Evolutionary conservation across 2,329 filamentous ascomycete genomes (phyloP), one percentile per base, ranked within the genome.

Genomic region (Davidsoniella eucalypti): DNA sequence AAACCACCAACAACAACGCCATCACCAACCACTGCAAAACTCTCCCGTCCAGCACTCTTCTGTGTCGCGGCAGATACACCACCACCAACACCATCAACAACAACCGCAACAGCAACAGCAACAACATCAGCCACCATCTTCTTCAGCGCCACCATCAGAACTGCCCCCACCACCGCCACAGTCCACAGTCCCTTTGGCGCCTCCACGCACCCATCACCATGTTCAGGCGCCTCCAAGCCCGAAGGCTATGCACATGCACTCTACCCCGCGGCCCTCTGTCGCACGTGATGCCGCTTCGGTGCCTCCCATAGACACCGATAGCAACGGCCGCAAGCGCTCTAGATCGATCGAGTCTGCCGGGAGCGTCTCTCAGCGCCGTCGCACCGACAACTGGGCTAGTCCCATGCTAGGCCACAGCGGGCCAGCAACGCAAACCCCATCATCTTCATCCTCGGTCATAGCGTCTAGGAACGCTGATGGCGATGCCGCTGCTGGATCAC

Each of bases 141-240:
- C 26, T 12, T 33, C 26, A 12, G 26, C 26, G 26, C 26, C 26
- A 33, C 6, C 26, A 33, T 12, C 26, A 33, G 26, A 5, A 33
- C 12, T 33, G 44, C 16, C 25, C 5, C 26, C 29, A 17, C 44
- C 26, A 5, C 44, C 26, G 2, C 36, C 44, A 36, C 44, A 46
- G 4, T 46, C 44, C 3, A 29, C 44, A 17, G 26, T 36, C 6
- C 65, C 39, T 57, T 65, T 2, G 63, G 67, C 10, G 60, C 66
- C 50, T 58, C 61, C 69, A 1, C 65, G 76, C 25, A 77, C 75
- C 1, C 73, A 73, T 2, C 73, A 73, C 2, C 73, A 78, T 44
- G 75, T 78, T 55, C 65, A 64, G 5, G 56, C 64, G 0, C 44
- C 26, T 33, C 10, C 26, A 33, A 33, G 26, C 8, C 26, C 26